phyloP scores from a whole-genome alignment of 768 basidiomycete genomes.

The Boletales sp. region DNA sequence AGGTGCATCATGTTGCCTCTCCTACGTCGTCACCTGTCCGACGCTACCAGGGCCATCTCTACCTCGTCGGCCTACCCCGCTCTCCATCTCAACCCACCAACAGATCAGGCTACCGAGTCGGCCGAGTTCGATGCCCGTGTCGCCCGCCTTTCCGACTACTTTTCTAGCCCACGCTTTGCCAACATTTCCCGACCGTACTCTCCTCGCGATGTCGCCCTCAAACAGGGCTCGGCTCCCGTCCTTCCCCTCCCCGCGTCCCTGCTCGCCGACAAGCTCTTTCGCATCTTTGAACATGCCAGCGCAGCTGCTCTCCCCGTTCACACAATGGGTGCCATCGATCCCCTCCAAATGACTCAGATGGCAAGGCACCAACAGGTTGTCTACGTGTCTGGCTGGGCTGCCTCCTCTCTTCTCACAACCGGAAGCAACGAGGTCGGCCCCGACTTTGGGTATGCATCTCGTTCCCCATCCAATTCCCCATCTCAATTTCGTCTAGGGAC shows the following conservation, averaged over 20 bases:
- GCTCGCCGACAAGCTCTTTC: conserved; percentile 85
- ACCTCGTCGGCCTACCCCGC: conserved; percentile 41
- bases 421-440: conserved; percentile 91
- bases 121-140: conserved; percentile 58
- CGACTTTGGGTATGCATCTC: conserved; percentile 64
- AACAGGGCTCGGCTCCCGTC: conserved; percentile 85
- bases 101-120: conserved; percentile 52
- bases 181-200: conserved; percentile 77
- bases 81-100: conserved; percentile 59
- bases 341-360: conserved; percentile 94
- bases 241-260: conserved; percentile 71
- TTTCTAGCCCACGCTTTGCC: conserved; percentile 68
- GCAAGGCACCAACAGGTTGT: conserved; percentile 80
- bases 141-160: conserved; percentile 68
- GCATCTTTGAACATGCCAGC: conserved; percentile 58
- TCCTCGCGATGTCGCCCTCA: conserved; percentile 74
- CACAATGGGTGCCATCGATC: conserved; percentile 92
- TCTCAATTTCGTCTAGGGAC: conserved; percentile 48
- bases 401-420: conserved; percentile 82
- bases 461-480: background rate
- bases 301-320: conserved; percentile 69
- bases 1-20: conserved; percentile 33
- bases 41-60: conserved; percentile 32
- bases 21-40: conserved; percentile 12
- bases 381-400: conserved; percentile 93